These are phyloP conservation scores for Solanum hybrid DNA, from an alignment of 305 asterid species.

Conservation along the genomic window DNA sequence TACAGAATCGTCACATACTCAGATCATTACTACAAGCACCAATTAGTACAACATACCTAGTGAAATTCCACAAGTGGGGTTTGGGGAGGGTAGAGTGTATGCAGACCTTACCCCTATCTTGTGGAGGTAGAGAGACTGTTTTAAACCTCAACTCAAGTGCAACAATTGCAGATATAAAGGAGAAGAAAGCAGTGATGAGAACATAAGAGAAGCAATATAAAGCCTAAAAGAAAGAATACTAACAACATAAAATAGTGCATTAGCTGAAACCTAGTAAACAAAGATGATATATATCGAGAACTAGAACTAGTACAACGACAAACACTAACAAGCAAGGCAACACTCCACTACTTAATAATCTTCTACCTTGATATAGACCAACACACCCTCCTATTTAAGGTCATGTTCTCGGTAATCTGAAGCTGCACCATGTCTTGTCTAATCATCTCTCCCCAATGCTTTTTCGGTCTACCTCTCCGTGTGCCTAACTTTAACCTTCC, in stretches of 20 bases:
- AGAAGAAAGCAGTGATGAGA: neutral
- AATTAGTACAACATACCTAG: neutral
- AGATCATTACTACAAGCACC: neutral
- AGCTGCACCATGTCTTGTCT: neutral
- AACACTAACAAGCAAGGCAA: neutral
- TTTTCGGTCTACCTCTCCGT: neutral
- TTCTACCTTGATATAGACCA: neutral
- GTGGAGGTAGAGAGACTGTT: neutral
- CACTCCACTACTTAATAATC: neutral
- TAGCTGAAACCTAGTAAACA: neutral
- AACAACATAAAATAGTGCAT: neutral
- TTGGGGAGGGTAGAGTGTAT: neutral
- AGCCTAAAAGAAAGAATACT: neutral
- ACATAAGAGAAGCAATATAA: neutral
- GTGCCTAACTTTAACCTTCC: neutral
- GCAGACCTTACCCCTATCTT: neutral
- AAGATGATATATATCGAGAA: neutral
- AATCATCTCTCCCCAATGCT: neutral
- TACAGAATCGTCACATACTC: neutral
- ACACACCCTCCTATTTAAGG: neutral
- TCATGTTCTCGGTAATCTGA: neutral
- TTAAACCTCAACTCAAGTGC: neutral
- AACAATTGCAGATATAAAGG: neutral
- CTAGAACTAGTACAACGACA: neutral
- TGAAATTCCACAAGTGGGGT: neutral